Evolutionary conservation across 179 eudicot genomes (phyloP).

Genomic region (Sideroxylon spinosum): DNA sequence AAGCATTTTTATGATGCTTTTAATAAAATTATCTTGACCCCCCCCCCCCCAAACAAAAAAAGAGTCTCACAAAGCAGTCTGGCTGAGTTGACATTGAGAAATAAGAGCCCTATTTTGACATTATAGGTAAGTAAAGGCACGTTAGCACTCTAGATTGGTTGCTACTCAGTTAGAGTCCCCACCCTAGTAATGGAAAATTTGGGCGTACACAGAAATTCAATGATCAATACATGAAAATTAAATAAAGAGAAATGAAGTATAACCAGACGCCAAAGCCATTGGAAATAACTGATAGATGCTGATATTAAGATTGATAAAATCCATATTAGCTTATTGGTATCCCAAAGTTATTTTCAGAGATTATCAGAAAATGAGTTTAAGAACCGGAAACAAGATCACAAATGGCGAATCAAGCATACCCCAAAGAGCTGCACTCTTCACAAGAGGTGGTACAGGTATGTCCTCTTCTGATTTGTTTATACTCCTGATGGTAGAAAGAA

Average conservation of each 20-base stretch:
- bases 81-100: not conserved
- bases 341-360: not conserved
- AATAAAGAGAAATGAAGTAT: not conserved
- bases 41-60: too few relatives aligned
- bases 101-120: not conserved
- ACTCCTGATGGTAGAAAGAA: conserved; percentile 40
- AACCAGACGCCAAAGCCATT: not conserved
- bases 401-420: conserved; percentile 42
- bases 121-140: not conserved
- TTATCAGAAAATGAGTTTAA: not conserved
- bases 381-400: not conserved
- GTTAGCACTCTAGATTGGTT: not conserved
- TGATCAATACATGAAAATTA: not conserved
- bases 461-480: conserved; percentile 85
- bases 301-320: not conserved
- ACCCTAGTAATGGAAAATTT: not conserved
- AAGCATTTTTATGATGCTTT: too few relatives aligned
- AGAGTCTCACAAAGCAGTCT: too few relatives aligned
- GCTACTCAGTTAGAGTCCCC: not conserved
- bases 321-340: not conserved
- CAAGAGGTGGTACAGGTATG: conserved; percentile 83
- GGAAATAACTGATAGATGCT: not conserved
- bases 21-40: too few relatives aligned
- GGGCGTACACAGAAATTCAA: not conserved
- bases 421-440: conserved; percentile 95